These are phyloP conservation scores for Eucalyptus pumila DNA, from an alignment of 345 rosid species.

Conservation along the genomic window DNA sequence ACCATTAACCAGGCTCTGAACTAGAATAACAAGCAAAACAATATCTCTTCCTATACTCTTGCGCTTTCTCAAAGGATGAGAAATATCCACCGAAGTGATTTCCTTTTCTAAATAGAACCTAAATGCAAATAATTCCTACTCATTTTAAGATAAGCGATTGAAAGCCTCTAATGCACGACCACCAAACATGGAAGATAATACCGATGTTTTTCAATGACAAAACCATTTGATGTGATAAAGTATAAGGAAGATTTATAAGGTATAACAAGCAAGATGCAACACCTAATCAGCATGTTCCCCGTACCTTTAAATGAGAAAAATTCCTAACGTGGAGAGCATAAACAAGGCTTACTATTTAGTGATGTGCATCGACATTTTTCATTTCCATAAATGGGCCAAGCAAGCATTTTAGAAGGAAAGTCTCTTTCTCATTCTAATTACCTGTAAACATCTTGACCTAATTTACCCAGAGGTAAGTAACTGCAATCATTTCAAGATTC, in stretches of 20 bases:
- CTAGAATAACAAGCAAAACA: too few relatives aligned
- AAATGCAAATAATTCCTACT: too few relatives aligned
- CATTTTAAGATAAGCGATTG: too few relatives aligned
- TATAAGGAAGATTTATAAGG: neutral
- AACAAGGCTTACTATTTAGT: neutral
- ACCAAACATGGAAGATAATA: too few relatives aligned
- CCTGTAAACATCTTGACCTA: neutral
- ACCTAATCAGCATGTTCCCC: neutral
- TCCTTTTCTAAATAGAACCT: too few relatives aligned
- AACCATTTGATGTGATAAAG: neutral
- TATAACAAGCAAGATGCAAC: neutral
- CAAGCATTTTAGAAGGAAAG: neutral
- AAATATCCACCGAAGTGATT: too few relatives aligned
- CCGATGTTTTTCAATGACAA: neutral
- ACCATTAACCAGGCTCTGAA: too few relatives aligned
- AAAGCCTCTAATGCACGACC: too few relatives aligned
- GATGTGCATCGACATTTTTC: neutral
- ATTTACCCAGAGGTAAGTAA: neutral
- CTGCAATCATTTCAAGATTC: neutral
- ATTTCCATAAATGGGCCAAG: neutral
- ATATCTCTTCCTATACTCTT: too few relatives aligned
- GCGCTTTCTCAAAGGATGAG: too few relatives aligned
- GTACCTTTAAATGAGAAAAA: neutral
- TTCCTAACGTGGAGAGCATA: neutral
- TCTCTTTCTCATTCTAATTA: neutral